Evolutionary conservation across 2,329 filamentous ascomycete genomes (phyloP), one percentile per base, ranked within the genome.

Genomic region (Aureobasidium sp.): DNA sequence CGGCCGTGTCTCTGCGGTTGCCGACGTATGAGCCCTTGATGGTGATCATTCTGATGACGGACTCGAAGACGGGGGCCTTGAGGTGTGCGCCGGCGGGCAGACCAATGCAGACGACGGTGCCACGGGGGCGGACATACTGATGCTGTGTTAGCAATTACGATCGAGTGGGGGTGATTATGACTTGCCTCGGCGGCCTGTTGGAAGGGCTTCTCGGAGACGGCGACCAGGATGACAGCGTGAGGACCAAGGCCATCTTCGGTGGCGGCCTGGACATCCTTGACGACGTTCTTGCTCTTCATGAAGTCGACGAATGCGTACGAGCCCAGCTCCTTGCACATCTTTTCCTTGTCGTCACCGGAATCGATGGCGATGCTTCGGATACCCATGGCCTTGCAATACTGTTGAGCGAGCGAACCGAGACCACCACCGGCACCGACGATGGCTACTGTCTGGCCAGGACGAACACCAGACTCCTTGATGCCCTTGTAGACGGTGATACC

Each of bases 21-120:
- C 93, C 93, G 68, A 97, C 93, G 73, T 97, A 97, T 69, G 87
- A 91, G 64, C 92, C 92, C 80, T 90, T 90, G 81, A 97, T 97
- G 70, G 77, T 87, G 79, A 97, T 87, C 91, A 96, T 96, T 77
- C 87, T 82, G 72, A 93, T 82, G 65, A 97, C 93, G 8, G 88
- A 90, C 72, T 92, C 87, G 74, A 97, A 96, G 61, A 97, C 91
- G 42, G 91, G 89, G 1, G 92, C 91, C 68, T 84, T 84, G 66
- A 97, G 82, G 76, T 82, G 89, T 2, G 92, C 91, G 66, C 87
- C 82, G 41, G 89, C 87, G 5, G 93, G 93, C 29, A 97, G 81
- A 71, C 92, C 93, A 70, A 97, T 94, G 77, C 90, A 93, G 65
- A 97, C 84, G 71, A 97, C 89, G 42, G 85, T 83, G 64, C 93